Evolutionary conservation across 148 eudicot genomes (phyloP), one percentile per base, ranked within the genome.

Genomic region (Beta vulgaris): DNA sequence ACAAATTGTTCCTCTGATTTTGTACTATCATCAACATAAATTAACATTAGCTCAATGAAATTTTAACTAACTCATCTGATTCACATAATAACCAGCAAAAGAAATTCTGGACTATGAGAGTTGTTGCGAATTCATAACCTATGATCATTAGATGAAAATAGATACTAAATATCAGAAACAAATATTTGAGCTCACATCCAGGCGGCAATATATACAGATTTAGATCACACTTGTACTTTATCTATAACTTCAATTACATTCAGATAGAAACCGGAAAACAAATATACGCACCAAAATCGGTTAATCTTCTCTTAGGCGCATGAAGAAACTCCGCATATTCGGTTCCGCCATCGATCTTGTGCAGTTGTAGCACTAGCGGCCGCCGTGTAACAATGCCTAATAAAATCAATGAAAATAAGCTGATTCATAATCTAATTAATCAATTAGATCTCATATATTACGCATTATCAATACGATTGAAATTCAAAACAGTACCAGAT

Each of bases 241-340:
- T 23, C 8, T 21, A 51, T 34, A 12, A 1, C 25, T 26, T 26
- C 1, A 60, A 60, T 21, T 19, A 25, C 19, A 66, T 29, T 13
- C 23, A 19, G 49, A 15, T 29, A 25, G 7, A 26, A 28, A 31
- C 44, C 14, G 18, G 39, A 44, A 46, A 23, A 64, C 5, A 36
- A 36, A 10, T 34, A 2, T 64, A 76, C 92, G 31, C 76, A 96
- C 98, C 98, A 71, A 96, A 96, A 84, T 92, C 98, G 18, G 87
- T 42, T 36, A 89, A 86, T 69, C 39, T 84, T 71, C 79, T 92
- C 85, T 79, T 91, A 48, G 98, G 97, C 28, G 93, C 91, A 73
- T 96, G 99, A 57, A 96, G 93, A 87, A 96, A 96, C 86, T 96
- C 99, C 9, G 91, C 99, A 80, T 96, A 92, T 74, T 96, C 99